Evolutionary conservation across 1,284 basidiomycete species (phyloP).

Genomic region (Erythrobasidium hasegawianum): DNA sequence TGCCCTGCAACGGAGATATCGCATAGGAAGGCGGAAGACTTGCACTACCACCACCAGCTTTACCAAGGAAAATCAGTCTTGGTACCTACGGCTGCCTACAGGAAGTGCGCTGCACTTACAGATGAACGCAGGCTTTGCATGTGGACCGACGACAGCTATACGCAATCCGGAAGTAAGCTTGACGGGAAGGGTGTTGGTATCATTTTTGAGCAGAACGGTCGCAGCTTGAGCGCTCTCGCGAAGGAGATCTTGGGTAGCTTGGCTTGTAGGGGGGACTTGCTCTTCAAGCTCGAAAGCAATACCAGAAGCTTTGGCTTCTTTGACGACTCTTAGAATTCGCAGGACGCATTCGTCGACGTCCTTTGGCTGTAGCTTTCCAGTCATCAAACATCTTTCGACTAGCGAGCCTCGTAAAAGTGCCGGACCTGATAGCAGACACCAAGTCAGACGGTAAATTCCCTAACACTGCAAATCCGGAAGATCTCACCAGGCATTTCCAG

Average conservation of each 20-base stretch:
- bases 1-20: conserved; percentile 61
- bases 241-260: conserved; percentile 55
- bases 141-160: conserved; percentile 67
- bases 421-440: conserved; percentile 12
- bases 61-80: too few species aligned
- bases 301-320: conserved; percentile 36
- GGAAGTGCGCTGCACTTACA: too few species aligned
- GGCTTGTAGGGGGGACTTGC: background rate
- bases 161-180: conserved; percentile 55
- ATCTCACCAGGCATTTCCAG: conserved; percentile 64
- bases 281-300: conserved; percentile 34
- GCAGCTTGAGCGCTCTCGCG: conserved; percentile 61
- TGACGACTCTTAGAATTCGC: conserved; percentile 17
- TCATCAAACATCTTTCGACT: conserved; percentile 59
- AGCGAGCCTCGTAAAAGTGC: conserved; percentile 54
- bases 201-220: conserved; percentile 68
- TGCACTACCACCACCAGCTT: conserved; percentile 63
- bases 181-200: conserved; percentile 58
- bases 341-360: conserved; percentile 60
- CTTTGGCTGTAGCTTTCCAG: conserved; percentile 57
- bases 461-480: background rate
- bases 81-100: too few species aligned
- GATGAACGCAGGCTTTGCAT: conserved; percentile 48
- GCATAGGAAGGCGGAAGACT: conserved; percentile 68
- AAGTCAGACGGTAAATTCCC: background rate